Evolutionary conservation across 2,329 filamentous ascomycete species (phyloP).

Genomic region (Helotiales sp.): DNA sequence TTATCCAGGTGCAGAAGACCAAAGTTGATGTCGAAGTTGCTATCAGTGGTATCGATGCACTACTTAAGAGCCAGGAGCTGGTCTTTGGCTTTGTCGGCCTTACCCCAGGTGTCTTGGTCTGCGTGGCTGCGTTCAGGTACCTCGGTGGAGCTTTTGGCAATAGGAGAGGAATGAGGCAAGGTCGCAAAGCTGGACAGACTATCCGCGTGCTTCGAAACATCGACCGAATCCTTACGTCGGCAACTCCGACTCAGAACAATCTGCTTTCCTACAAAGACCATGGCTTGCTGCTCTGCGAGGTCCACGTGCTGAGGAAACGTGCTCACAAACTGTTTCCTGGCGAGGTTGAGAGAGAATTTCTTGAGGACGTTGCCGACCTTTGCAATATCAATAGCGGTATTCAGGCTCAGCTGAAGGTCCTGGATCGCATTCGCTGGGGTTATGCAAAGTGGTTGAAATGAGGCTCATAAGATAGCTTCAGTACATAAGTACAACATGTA

Average conservation of each 20-base stretch:
- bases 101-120: constrained; percentile 89
- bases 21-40: constrained; percentile 98
- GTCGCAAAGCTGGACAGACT: constrained; percentile 67
- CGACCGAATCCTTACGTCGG: constrained; percentile 73
- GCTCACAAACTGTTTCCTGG: constrained; percentile 68
- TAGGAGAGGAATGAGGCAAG: constrained; percentile 65
- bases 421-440: constrained; percentile 86
- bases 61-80: constrained; percentile 93
- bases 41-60: constrained; percentile 90
- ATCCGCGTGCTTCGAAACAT: constrained; percentile 83
- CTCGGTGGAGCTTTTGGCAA: constrained; percentile 68
- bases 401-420: constrained; percentile 72
- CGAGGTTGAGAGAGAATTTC: constrained; percentile 78
- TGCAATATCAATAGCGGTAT: constrained; percentile 78
- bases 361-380: constrained; percentile 84
- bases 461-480: not conserved
- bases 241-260: constrained; percentile 68
- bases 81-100: constrained; percentile 97
- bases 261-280: constrained; percentile 90
- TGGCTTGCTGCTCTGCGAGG: constrained; percentile 85
- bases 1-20: constrained; percentile 98
- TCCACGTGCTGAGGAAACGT: constrained; percentile 75
- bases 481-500: constrained; percentile 3
- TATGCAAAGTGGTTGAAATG: constrained; percentile 72
- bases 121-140: constrained; percentile 73